A percentile compares a stretch with the other conserved stretches of the same genome.
These are phyloP conservation scores for Chalaropsis ovoidea DNA, from an alignment of 2,329 filamentous ascomycete genomes.

Conservation along the genomic window DNA sequence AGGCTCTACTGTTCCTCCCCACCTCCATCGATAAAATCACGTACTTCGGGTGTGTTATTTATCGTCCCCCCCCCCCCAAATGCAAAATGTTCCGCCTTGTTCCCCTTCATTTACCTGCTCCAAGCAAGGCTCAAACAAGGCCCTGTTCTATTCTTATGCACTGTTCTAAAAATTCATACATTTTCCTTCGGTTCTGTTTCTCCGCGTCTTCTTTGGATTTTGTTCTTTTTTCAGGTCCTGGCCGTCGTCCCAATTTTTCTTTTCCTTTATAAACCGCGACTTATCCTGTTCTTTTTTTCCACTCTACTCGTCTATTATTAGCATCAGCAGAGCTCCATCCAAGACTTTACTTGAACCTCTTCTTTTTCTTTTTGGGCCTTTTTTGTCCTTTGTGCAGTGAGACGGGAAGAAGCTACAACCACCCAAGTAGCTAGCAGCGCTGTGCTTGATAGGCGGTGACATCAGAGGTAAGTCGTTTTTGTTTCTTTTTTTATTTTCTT, in stretches of 20 bases:
- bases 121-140: conserved; percentile 1
- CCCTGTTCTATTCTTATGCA: conserved; percentile 14
- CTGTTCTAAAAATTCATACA: conserved; percentile 14
- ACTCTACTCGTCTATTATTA: conserved; percentile 17
- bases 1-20: background rate
- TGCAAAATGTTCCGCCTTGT: background rate
- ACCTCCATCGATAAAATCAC: background rate
- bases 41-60: conserved; percentile 3
- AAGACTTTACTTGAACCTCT: conserved; percentile 7
- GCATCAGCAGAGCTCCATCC: conserved; percentile 9
- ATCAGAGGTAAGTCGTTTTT: background rate
- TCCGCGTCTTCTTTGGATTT: conserved; percentile 9
- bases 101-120: conserved; percentile 12
- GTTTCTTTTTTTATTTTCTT: background rate
- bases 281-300: conserved; percentile 10
- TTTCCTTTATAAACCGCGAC: conserved; percentile 11
- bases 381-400: background rate
- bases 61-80: background rate
- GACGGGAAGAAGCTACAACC: background rate
- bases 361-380: background rate
- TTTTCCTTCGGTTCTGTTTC: conserved; percentile 8
- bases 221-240: background rate
- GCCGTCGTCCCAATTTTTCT: background rate
- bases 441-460: background rate
- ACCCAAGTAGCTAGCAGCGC: background rate